Percentiles rank a stretch among this genome's conserved stretches.
These are phyloP conservation scores for Aphanocladium album DNA, from an alignment of 2,329 filamentous ascomycete species.

Conservation along the genomic window DNA sequence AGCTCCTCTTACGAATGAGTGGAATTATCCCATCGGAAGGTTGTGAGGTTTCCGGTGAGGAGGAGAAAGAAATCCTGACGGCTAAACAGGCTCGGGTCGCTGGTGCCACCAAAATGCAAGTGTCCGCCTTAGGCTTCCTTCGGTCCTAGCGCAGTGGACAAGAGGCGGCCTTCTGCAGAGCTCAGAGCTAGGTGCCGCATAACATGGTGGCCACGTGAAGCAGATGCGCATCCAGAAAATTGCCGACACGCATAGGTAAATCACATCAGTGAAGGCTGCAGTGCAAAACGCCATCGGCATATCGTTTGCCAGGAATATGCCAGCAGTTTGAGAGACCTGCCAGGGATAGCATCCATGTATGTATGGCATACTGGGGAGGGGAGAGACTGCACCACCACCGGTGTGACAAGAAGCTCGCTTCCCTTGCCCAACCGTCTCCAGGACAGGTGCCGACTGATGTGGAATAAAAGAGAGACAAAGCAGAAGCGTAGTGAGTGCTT, in stretches of 20 bases:
- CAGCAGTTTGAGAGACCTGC: not conserved
- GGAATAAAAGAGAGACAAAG: not conserved
- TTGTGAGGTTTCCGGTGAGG: no score
- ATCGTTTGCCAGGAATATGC: not conserved
- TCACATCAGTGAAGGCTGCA: not conserved
- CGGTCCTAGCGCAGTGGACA: not conserved
- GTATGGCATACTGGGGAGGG: not conserved
- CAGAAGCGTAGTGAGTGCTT: not conserved
- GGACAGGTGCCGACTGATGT: not conserved
- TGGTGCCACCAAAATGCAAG: not conserved
- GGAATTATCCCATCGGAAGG: not conserved
- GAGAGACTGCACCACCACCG: not conserved
- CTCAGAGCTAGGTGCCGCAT: not conserved
- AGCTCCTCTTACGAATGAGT: not conserved
- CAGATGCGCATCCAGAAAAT: not conserved
- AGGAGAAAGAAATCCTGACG: not conserved
- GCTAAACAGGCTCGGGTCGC: not conserved
- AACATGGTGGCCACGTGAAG: slow-evolving; percentile 6
- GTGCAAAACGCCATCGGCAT: not conserved
- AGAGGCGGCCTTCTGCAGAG: not conserved
- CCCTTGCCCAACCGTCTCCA: not conserved
- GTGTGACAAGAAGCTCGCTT: not conserved
- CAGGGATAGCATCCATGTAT: not conserved
- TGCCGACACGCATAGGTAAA: not conserved
- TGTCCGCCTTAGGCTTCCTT: not conserved